Conservation (phyloP, 2,329 filamentous ascomycete genomes). For the Claviceps sp. region DNA sequence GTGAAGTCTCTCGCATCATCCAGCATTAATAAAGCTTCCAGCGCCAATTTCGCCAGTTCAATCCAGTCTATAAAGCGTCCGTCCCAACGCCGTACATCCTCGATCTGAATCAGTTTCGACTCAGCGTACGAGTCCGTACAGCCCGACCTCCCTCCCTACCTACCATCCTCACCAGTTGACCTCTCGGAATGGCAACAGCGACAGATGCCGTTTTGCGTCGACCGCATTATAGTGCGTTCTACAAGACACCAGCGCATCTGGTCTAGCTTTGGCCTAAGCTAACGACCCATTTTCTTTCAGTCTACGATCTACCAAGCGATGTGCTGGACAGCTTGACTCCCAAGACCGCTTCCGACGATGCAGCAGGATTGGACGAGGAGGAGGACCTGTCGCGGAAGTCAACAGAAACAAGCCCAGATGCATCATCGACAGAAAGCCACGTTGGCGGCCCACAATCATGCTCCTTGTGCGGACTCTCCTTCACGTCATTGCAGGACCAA, state of each 20-base stretch:
- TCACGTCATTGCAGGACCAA: conserved; percentile 65
- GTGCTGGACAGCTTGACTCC: conserved; percentile 54
- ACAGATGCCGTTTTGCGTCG: conserved; percentile 33
- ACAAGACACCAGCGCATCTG: neutral
- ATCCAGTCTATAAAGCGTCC: too few species aligned
- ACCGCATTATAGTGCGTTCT: conserved; percentile 35
- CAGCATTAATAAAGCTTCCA: too few species aligned
- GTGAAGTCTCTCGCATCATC: too few species aligned
- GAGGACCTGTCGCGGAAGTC: conserved; percentile 12
- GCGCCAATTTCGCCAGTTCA: too few species aligned
- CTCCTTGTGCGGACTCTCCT: conserved; percentile 62
- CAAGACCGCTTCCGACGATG: conserved; percentile 20
- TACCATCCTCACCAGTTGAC: neutral
- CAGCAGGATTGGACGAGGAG: conserved; percentile 9
- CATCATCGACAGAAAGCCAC: conserved; percentile 20
- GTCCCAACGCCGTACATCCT: too few species aligned
- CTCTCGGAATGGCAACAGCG: conserved; percentile 7
- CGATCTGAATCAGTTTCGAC: too few species aligned
- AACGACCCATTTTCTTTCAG: conserved; percentile 27
- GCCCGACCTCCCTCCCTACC: neutral
- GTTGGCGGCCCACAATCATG: conserved; percentile 58
- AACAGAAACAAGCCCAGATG: conserved; percentile 11
- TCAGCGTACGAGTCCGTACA: neutral
- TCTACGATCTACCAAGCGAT: conserved; percentile 70
- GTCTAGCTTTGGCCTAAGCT: neutral